Evolutionary conservation across 768 basidiomycete genomes (phyloP).

Genomic region (Gautieria morchelliformis): DNA sequence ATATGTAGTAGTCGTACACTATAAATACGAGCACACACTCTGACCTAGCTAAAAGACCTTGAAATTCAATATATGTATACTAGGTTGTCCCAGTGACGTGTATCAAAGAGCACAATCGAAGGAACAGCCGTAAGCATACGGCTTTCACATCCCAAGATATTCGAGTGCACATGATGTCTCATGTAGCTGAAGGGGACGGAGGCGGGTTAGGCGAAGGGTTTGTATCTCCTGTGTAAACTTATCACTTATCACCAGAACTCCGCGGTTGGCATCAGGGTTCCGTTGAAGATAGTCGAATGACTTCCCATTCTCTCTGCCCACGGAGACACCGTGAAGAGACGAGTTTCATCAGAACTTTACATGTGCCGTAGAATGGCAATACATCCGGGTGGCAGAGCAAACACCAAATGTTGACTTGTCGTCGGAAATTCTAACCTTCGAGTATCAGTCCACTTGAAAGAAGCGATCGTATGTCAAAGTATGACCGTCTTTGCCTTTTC

Average conservation of each 20-base stretch:
- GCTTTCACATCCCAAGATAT: conserved; percentile 2
- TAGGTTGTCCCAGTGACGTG: too few species aligned
- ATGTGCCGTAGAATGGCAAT: neutral
- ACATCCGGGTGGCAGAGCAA: neutral
- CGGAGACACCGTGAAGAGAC: neutral
- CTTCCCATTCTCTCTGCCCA: neutral
- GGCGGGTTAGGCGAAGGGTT: neutral
- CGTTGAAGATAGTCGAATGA: neutral
- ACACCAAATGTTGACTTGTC: neutral
- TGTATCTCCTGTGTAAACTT: neutral
- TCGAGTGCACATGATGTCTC: neutral
- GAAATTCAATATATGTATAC: too few species aligned
- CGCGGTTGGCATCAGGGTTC: neutral
- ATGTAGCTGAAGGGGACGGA: neutral
- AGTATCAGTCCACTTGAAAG: too few species aligned
- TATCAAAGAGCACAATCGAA: neutral
- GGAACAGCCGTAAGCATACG: neutral
- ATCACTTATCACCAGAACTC: neutral
- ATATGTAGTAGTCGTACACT: too few species aligned
- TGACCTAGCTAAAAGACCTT: too few species aligned
- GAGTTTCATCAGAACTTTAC: neutral
- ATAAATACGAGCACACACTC: too few species aligned
- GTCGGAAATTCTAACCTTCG: neutral
- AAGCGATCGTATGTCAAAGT: too few species aligned
- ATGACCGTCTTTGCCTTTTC: neutral